These are phyloP conservation scores for Solanum hybrid DNA, from an alignment of 305 asterid species.

Conservation along the genomic window DNA sequence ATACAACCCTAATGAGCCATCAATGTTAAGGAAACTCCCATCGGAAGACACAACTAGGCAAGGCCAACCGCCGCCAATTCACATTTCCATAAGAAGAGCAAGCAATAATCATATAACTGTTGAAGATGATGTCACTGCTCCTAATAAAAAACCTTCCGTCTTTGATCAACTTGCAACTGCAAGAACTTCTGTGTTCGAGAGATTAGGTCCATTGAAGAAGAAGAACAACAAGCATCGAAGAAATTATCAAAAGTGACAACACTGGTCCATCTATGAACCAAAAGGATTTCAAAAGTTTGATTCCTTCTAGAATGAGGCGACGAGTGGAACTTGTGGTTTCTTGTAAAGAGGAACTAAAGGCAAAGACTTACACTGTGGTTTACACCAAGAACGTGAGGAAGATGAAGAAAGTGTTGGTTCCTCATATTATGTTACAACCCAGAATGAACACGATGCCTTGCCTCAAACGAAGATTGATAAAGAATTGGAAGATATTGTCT, in stretches of 20 bases:
- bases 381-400: background rate
- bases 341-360: background rate
- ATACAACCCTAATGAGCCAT: background rate
- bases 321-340: background rate
- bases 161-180: background rate
- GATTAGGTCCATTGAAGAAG: background rate
- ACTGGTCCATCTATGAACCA: background rate
- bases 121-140: background rate
- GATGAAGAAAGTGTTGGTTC: background rate
- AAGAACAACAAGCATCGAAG: background rate
- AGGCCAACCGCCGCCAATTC: background rate
- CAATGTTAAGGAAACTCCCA: background rate
- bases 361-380: background rate
- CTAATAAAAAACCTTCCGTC: background rate
- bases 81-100: background rate
- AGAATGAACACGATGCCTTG: no score
- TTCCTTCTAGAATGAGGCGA: background rate
- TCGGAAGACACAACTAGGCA: background rate
- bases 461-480: no score
- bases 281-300: background rate
- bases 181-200: background rate
- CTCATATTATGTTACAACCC: no score
- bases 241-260: background rate
- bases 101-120: background rate
- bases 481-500: no score